Conservation (phyloP, 768 basidiomycete species). For the Dioszegia hungarica region DNA sequence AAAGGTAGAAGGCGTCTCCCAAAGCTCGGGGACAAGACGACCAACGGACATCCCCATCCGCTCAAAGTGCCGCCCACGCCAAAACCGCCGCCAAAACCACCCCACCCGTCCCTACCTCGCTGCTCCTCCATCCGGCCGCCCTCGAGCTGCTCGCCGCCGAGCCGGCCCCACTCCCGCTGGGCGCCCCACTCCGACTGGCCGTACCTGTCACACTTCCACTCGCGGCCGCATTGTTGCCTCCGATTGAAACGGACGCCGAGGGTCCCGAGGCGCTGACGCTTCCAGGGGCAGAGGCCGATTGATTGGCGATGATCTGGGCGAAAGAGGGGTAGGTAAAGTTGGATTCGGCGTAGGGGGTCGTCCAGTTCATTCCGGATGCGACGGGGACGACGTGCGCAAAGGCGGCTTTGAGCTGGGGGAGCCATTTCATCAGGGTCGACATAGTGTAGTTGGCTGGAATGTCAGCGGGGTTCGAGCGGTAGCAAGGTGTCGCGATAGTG, state of each 20-base stretch:
- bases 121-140: neutral
- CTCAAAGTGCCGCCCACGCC: slow-evolving; percentile 1
- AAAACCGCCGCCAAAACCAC: neutral
- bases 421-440: slow-evolving; percentile 30
- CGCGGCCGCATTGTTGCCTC: neutral
- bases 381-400: slow-evolving; percentile 46
- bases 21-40: no score
- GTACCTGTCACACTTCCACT: neutral
- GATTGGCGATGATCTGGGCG: slow-evolving; percentile 1
- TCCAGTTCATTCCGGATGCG: slow-evolving; percentile 41
- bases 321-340: slow-evolving; percentile 39
- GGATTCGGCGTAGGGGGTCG: slow-evolving; percentile 45
- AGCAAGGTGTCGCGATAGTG: neutral
- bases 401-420: slow-evolving; percentile 33
- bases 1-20: no score
- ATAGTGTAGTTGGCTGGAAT: slow-evolving; percentile 48
- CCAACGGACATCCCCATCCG: no score
- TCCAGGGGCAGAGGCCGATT: neutral
- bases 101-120: slow-evolving; percentile 4
- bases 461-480: slow-evolving; percentile 1
- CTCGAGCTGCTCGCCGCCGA: neutral
- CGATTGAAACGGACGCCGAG: neutral
- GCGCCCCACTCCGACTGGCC: neutral
- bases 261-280: neutral
- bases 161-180: neutral